Evolutionary conservation across 192 early-diverging fungal species (phyloP).

Genomic region (Chytriomyces sp.): DNA sequence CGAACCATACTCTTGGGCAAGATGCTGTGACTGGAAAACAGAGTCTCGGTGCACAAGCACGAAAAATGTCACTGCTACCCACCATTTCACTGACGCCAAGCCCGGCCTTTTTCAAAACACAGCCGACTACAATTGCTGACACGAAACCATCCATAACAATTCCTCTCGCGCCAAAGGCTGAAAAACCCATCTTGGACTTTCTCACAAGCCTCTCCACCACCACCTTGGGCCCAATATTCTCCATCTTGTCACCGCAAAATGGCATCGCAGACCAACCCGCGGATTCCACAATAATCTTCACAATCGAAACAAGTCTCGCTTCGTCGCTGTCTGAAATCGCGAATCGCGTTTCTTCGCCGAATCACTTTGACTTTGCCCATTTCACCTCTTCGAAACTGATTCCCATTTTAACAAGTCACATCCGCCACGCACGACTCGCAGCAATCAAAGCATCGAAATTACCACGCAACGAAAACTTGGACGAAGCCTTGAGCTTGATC

Average conservation of each 20-base stretch:
- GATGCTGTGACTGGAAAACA: neutral
- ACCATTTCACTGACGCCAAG: neutral
- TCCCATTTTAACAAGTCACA: constrained; percentile 74
- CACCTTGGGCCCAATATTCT: neutral
- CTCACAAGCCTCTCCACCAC: constrained; percentile 20
- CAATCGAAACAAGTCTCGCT: constrained; percentile 1
- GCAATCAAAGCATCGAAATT: constrained; percentile 46
- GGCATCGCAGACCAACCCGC: too few relatives aligned
- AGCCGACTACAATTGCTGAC: neutral
- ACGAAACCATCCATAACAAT: constrained; percentile 12
- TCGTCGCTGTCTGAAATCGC: constrained; percentile 1
- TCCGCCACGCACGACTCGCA: constrained; percentile 66
- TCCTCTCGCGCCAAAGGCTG: constrained; percentile 31
- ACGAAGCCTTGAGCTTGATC: constrained; percentile 58
- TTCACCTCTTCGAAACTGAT: constrained; percentile 67
- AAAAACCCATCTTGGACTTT: constrained; percentile 38
- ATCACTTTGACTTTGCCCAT: constrained; percentile 61
- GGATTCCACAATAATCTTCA: neutral
- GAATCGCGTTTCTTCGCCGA: neutral
- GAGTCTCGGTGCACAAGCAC: neutral
- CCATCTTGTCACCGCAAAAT: neutral
- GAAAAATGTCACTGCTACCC: neutral
- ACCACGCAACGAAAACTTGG: constrained; percentile 53
- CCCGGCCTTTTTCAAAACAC: neutral
- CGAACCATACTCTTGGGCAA: neutral